Evolutionary conservation across 805 yeast genomes (phyloP), one percentile per base, ranked within the genome.

Genomic region (Candida endomychidarum): DNA sequence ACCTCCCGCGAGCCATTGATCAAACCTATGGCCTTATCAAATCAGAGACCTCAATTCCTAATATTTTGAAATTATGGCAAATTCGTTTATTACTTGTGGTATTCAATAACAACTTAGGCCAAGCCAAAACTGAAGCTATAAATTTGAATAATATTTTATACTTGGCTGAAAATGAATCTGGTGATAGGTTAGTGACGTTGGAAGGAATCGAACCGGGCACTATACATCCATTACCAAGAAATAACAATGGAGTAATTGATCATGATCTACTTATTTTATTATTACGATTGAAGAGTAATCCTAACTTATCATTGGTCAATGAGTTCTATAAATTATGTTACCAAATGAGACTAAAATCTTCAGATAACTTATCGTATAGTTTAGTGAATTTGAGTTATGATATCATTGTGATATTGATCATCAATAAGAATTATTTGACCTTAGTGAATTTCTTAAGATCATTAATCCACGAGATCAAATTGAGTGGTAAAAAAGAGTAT

Each of bases 311-410:
- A 19, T 49, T 73, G 16, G 60, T 75, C 16, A 73, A 72, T 41
- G 75, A 68, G 33, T 51, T 67, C 27, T 76, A 72, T 54, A 66
- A 64, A 41, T 57, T 74, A 21, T 56, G 72, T 29, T 63, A 71
- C 37, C 72, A 65, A 41, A 38, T 59, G 15, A 40, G 73, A 23
- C 47, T 67, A 28, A 54, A 53, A 32, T 42, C 51, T 11, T 26
- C 44, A 4, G 28, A 20, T 8, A 11, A 12, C n/a, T 14, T 38
- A 17, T 16, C 41, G 32, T 1, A 11, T 16, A 54, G 57, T 30
- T 48, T 67, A 29, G 50, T 47, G 30, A 63, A 59, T 38, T 45
- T 64, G 27, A 62, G 65, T 37, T 68, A 58, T 46, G 64, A 62
- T 38, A 52, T 65, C 12, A 47, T 60, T 16, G 61, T 59, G 12